Evolutionary conservation across 2,329 filamentous ascomycete species (phyloP).

Genomic region (Penicillium digitatum): DNA sequence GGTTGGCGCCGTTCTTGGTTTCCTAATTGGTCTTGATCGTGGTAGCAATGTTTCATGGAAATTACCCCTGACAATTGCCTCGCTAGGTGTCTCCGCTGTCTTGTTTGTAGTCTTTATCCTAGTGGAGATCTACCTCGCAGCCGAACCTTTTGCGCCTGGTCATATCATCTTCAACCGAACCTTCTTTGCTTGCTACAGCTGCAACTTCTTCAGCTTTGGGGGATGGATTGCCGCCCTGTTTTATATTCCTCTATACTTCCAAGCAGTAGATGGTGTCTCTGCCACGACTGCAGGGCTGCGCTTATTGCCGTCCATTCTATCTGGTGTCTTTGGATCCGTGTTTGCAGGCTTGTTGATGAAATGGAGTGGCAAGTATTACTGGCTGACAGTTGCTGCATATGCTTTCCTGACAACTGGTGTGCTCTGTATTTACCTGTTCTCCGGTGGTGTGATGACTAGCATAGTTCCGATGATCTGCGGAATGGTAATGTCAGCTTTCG

Average conservation of each 20-base stretch:
- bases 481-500: slow-evolving; percentile 53
- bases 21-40: slow-evolving; percentile 67
- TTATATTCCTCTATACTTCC: slow-evolving; percentile 74
- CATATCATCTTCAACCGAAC: slow-evolving; percentile 66
- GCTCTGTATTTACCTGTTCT: slow-evolving; percentile 55
- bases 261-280: slow-evolving; percentile 62
- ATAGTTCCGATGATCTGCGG: slow-evolving; percentile 55
- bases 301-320: slow-evolving; percentile 63
- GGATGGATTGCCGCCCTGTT: slow-evolving; percentile 61
- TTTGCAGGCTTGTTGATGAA: slow-evolving; percentile 64
- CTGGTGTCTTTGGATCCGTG: slow-evolving; percentile 61
- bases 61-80: slow-evolving; percentile 54
- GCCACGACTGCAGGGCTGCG: slow-evolving; percentile 62
- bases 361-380: slow-evolving; percentile 67
- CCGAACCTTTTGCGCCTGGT: slow-evolving; percentile 69
- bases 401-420: slow-evolving; percentile 52
- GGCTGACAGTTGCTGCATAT: slow-evolving; percentile 60
- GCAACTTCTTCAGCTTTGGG: slow-evolving; percentile 68
- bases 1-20: slow-evolving; percentile 59
- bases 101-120: slow-evolving; percentile 65
- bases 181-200: slow-evolving; percentile 64
- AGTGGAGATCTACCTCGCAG: slow-evolving; percentile 64
- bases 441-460: slow-evolving; percentile 51
- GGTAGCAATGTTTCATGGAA: slow-evolving; percentile 70
- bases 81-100: slow-evolving; percentile 53